Base-by-base conservation (phyloP, 768 basidiomycete species). In the Boletus bicolor region DNA sequence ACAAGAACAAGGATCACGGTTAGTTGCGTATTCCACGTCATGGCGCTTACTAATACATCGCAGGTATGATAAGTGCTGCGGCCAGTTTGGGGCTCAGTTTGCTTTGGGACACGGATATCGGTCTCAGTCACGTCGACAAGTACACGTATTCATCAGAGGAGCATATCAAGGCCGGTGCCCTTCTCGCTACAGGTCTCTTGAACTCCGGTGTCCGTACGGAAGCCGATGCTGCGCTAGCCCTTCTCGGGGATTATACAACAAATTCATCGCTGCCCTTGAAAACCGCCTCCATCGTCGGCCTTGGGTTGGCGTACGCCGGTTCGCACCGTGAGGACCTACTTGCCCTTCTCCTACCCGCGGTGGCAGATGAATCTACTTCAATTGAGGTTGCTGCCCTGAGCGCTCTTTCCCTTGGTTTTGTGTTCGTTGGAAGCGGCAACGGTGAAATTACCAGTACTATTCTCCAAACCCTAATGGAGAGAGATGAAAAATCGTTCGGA, bases 1-100 rank as follows among this genome's bases (percentile, higher is more conserved):
- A 98, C 80, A 98, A 98, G 82, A 98, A 98, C 79, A 98, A 98
- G 75, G 96, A 98, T 51, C 93, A 97, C 59, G 97, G 95, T 87
- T 55, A 21, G 79, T 67, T 14, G 45, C 15, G 30, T 41, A n/a
- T 36, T 49, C 38, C 10, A 15, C 42, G 26, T 21, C 21, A 5
- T 58, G 34, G 15, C n/a, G 2, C 49, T 21, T 39, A 6, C 42
- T 61, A 5, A 69, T 28, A 36, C 35, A 19, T 28, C 30, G 1
- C 58, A 92, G 91, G 91, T 51, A 98, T 98, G 93, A 86, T 96
- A 82, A 92, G 90, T 56, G 97, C 97, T 24, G 86, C 95, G 28
- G 97, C 97, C 5, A 95, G 92, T 53, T 79, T 99, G 51, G 97
- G 97, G 19, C 78, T 98, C 42, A 89, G 89, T 74, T 77, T 98